Evolutionary conservation across 1,284 basidiomycete species (phyloP), one percentile per base, ranked within the genome.

Genomic region (Heliocybe sulcata): DNA sequence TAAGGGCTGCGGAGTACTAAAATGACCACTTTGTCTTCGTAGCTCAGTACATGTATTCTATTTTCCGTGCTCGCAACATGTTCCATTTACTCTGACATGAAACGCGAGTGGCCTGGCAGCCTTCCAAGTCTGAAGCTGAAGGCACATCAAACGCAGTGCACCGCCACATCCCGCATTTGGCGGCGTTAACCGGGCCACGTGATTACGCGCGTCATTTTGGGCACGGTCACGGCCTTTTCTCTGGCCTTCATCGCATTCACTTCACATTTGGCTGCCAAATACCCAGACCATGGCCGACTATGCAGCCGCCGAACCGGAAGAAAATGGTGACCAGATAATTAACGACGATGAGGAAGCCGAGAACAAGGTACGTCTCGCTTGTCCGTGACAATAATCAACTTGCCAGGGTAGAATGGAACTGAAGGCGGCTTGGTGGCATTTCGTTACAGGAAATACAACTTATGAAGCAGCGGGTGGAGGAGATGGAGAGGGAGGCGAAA

Each of bases 381-480:
- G 12, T 47, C 31, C 47, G 16, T 53, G 48, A 38, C 47, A 26
- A n/a, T 19, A 35, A 26, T 54, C 26, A 50, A 20, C 22, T 14
- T 33, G n/a, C 26, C 35, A 26, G 11, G 47, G 11, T 11, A 26
- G 47, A 29, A 25, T 49, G 47, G 23, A 25, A 26, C 27, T 12
- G 23, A n/a, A 22, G 23, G 14, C 19, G 47, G 27, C n/a, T 8
- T 49, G 23, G 27, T 22, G 19, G 33, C 33, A 10, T 31, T 26
- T 11, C 11, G 10, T 23, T 31, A 25, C 60, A 90, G 87, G 87
- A 90, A 76, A 89, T 90, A 55, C 72, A 83, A 64, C 76, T 87
- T 62, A 97, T 97, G 94, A 96, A 95, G 73, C 90, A 92, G 68
- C 80, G 91, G 54, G 87, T 94, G 23, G 90, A 88, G 60, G 93